Base-by-base conservation (phyloP, 176 grass and related monocot species). In the Raddia guianensis region DNA sequence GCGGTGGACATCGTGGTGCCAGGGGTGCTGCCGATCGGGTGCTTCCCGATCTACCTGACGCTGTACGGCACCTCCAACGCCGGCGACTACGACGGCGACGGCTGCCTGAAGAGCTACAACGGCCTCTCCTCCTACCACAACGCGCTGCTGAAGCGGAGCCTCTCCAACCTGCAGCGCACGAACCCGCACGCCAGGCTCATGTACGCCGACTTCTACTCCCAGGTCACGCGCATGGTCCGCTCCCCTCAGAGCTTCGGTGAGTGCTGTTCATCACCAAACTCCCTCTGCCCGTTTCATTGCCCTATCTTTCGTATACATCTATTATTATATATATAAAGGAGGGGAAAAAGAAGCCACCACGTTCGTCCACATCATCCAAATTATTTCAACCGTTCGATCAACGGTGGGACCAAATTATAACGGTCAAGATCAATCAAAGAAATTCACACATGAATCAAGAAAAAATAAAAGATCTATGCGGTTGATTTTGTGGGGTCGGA, bases 51-150 rank as follows among this genome's bases (percentile, higher is more conserved):
- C 65, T 94, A 89, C 81, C 45, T 94, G 1, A 91, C 89, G 2
- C 82, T 91, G 10, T 94, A 82, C 70, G 80, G 82, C 0, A 94
- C 76, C 51, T 86, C 81, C 45, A 82, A 87, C 51, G 48, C 12
- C 11, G 81, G 11, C 12, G 82, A 91, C 66, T 89, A 89, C 74
- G 92, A 91, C 44, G 50, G 75, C 82, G 68, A 86, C 5, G 91
- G 94, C 5, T 97, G 91, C 72, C 65, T 85, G 16, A 81, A 46
- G 79, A 90, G 68, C 48, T 86, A 83, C 78, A 94, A 97, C n/a
- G 47, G 18, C 18, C 71, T 97, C 40, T 85, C 87, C 8, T 40
- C 40, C 44, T 86, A 87, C 83, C 94, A 97, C 86, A 97, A 97
- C 66, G 21, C 67, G 5, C 15, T 84, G 78, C 82, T 97, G 2